Conservation (phyloP, 164 flowering plant genomes). For the Nymphaea thermarum region DNA sequence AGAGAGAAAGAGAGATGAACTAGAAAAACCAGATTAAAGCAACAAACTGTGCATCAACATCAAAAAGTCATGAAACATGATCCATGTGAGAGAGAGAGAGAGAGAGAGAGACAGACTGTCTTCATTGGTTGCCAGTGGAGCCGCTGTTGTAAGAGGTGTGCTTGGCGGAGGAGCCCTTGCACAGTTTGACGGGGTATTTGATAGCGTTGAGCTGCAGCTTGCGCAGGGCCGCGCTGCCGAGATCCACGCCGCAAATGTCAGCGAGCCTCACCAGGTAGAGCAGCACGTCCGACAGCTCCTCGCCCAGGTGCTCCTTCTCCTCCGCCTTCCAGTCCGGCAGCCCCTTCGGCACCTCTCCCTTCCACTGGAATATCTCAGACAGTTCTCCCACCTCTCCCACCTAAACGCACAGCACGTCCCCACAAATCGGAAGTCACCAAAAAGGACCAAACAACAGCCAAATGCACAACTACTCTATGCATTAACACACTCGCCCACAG, state of each 20-base stretch:
- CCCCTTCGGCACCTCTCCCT: conserved; percentile 36
- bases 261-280: conserved; percentile 37
- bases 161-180: conserved; percentile 11
- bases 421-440: too few species aligned
- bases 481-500: too few species aligned
- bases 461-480: too few species aligned
- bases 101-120: background rate
- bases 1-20: too few species aligned
- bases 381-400: conserved; percentile 36
- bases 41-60: too few species aligned
- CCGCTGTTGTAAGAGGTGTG: background rate
- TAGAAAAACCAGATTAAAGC: too few species aligned
- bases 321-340: conserved; percentile 29
- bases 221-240: conserved; percentile 34
- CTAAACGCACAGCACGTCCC: conserved; percentile 1
- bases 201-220: conserved; percentile 30
- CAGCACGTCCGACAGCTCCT: conserved; percentile 45
- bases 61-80: background rate
- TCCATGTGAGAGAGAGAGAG: conserved; percentile 1
- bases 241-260: conserved; percentile 43
- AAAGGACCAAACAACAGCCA: too few species aligned
- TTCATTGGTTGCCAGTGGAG: background rate
- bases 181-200: conserved; percentile 23
- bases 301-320: conserved; percentile 41
- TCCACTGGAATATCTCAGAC: conserved; percentile 46